A percentile compares a stretch with the other conserved stretches of the same genome.
Conservation (phyloP, 305 asterid genomes). For the Fraxinus floribunda region DNA sequence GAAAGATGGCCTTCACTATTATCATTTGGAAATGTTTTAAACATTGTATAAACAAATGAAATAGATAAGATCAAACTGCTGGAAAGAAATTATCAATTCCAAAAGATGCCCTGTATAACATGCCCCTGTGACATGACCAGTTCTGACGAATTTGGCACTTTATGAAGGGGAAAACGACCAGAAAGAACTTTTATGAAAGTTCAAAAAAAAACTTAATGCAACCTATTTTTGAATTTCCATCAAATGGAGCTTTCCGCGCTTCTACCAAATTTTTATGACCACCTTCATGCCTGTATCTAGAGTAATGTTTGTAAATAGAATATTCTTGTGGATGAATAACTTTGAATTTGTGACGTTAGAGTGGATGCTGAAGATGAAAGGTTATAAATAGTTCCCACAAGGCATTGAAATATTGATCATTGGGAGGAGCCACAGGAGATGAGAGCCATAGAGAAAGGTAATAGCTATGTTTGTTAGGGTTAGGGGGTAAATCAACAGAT, state of each 20-base stretch:
- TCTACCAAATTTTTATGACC: background rate
- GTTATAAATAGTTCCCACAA: background rate
- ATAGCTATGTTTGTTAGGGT: too few species aligned
- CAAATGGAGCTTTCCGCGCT: background rate
- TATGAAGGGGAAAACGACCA: background rate
- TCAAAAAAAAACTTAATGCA: background rate
- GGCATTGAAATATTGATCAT: background rate
- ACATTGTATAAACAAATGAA: background rate
- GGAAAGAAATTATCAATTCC: background rate
- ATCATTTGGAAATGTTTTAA: background rate
- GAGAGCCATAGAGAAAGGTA: background rate
- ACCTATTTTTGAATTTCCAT: background rate
- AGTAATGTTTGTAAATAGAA: background rate
- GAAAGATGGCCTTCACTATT: background rate
- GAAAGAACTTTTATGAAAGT: background rate
- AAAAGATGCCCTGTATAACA: background rate
- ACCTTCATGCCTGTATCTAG: background rate
- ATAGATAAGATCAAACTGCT: background rate
- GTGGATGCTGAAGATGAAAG: background rate
- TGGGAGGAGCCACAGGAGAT: background rate
- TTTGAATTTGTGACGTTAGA: background rate
- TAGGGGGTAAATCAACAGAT: background rate
- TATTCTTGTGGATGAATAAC: background rate
- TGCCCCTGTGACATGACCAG: background rate
- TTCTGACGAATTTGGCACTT: background rate